Evolutionary conservation across 2,329 filamentous ascomycete species (phyloP), one percentile per base, ranked within the genome.

Genomic region (Ceratocystis cacaofunesta): DNA sequence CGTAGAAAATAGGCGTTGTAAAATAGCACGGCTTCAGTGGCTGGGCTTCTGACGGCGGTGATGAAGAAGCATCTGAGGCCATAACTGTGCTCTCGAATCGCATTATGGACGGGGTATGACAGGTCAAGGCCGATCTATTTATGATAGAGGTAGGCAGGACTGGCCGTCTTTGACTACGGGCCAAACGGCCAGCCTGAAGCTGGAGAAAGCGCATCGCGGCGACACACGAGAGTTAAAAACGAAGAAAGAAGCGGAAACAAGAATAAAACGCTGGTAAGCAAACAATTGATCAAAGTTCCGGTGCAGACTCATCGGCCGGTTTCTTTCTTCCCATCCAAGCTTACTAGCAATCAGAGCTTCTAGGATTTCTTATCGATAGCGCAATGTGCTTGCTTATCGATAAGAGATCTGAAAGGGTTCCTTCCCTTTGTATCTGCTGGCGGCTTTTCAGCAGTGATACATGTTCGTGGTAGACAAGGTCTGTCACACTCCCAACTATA

Each of bases 1-100:
- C 94, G 76, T 99, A 99, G 79, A 97, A 99, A 67, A 99, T 99
- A 1, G 94, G 94, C 7, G 91, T 95, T 4, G 94, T 97, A 71
- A 96, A 81, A 79, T 97, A 99, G 78, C 87, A 96, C 7, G 92
- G 91, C 78, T 97, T 97, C 68, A 15, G 48, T 32, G 12, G 6
- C 17, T 36, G 15, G 15, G 25, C 52, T 30, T 22, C 7, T 15
- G 52, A 30, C 17, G 10, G 10, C 25, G 28, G n/a, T 7, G 64
- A 25, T 7, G 28, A 36, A 41, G 28, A 36, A 41, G 57, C 44
- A 41, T 22, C 22, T 25, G 44, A 10, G 10, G 22, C 19, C 7
- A 41, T 6, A 10, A 22, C 25, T 5, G 63, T 58, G 63, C 52
- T 64, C 8, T 58, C 5, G 17, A 58, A 57, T n/a, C 63, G 48